These are phyloP conservation scores for Dactylorhiza incarnata DNA, from an alignment of 106 monocot genomes.

Conservation along the genomic window DNA sequence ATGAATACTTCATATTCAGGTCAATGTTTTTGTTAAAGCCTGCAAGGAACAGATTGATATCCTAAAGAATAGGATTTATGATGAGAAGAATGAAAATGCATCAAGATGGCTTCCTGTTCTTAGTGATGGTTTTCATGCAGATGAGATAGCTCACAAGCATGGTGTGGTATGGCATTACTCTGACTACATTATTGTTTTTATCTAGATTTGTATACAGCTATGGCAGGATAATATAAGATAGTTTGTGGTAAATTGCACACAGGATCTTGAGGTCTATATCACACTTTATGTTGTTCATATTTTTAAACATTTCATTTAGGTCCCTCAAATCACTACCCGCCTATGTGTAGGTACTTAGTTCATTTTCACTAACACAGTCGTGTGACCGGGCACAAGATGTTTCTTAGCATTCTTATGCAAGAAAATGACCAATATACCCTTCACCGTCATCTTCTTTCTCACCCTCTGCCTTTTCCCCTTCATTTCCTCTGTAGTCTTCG, in stretches of 20 bases:
- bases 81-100: conserved; percentile 44
- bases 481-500: too few species aligned
- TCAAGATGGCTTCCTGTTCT: conserved; percentile 57
- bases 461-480: too few species aligned
- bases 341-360: too few species aligned
- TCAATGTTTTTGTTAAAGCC: conserved; percentile 71
- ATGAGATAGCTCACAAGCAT: conserved; percentile 84
- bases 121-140: conserved; percentile 46
- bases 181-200: background rate
- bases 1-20: conserved; percentile 26
- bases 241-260: background rate
- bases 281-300: too few species aligned
- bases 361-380: too few species aligned
- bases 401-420: too few species aligned
- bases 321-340: too few species aligned
- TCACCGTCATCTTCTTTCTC: too few species aligned
- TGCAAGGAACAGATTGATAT: conserved; percentile 98
- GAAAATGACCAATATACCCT: too few species aligned
- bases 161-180: conserved; percentile 61
- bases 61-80: conserved; percentile 73
- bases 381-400: too few species aligned
- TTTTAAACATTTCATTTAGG: too few species aligned
- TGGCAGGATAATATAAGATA: background rate
- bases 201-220: background rate
- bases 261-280: too few species aligned